Evolutionary conservation across 768 basidiomycete genomes (phyloP), one percentile per base, ranked within the genome.

Genomic region (Termitomyces sp.): DNA sequence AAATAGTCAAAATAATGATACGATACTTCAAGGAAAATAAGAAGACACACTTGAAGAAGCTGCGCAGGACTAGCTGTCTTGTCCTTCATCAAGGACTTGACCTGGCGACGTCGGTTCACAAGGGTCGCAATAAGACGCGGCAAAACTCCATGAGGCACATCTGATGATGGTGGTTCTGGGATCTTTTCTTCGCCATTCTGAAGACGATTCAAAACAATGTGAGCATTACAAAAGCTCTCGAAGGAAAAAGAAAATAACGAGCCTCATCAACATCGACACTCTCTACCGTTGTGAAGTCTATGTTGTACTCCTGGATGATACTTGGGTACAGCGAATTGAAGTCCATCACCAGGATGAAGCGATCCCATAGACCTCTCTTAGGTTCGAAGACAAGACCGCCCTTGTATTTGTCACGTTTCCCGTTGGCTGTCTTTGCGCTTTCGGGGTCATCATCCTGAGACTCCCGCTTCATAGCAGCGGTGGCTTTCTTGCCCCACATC

Each of bases 251-350:
- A 15, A 51, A 47, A 36, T 14, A 60, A 69, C 74, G 8, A 57
- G 78, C 79, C 73, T 79, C 90, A 69, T 85, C 85, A 67, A 83
- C 85, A 31, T 86, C 86, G 8, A 82, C 78, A 58, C 84, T 83
- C 49, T 93, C 91, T 20, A 98, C 88, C 0, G 97, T 99, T 10
- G 97, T 98, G 69, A 98, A 98, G 75, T 98, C 97, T 66, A 99
- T 98, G 72, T 99, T 98, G 71, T 92, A 99, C 79, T 99, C 97
- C 70, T 98, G 97, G 52, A 99, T 99, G 79, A 99, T 99, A 72
- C 92, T 95, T 6, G 97, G 97, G 72, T 99, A 99, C 59, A 99
- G 81, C 63, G 95, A 97, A 75, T 99, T 99, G 87, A 98, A 99
- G 74, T 99, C 97, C 97, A 99, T 99, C 74, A 99, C 97, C 17